phyloP scores from a whole-genome alignment of 2,329 filamentous ascomycete genomes.

The Verticillium klebahnii region DNA sequence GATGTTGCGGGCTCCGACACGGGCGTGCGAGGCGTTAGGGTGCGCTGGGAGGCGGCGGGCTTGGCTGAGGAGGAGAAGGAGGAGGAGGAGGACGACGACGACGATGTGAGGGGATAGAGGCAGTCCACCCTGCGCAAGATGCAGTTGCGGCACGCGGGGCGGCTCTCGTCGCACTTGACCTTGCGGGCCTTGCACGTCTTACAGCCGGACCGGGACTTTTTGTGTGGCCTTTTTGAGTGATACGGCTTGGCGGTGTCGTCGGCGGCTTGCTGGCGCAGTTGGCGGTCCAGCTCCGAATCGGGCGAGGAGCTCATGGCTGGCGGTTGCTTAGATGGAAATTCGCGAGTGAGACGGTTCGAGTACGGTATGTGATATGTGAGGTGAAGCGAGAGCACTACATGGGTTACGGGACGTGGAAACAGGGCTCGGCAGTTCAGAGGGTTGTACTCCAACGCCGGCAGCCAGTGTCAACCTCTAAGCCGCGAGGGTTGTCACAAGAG shows the following conservation, averaged over 20 bases:
- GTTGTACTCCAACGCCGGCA: no score
- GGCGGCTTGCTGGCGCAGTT: neutral
- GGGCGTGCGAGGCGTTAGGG: constrained; percentile 5
- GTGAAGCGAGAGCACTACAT: no score
- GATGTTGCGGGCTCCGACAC: constrained; percentile 2
- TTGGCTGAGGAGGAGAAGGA: constrained; percentile 1
- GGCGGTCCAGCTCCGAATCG: neutral
- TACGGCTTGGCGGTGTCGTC: constrained; percentile 20
- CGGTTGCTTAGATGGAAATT: neutral
- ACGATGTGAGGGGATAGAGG: constrained; percentile 31
- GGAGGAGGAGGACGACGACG: no score
- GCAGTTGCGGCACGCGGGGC: constrained; percentile 45
- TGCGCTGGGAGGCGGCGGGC: constrained; percentile 1
- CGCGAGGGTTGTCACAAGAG: neutral
- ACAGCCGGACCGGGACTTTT: constrained; percentile 50
- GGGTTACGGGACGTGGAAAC: no score
- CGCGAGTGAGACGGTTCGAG: no score
- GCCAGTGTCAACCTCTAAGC: neutral
- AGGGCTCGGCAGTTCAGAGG: no score
- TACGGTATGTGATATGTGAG: no score
- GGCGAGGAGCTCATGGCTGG: neutral
- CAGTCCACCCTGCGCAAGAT: constrained; percentile 42
- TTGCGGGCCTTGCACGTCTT: constrained; percentile 51
- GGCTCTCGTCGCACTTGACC: constrained; percentile 50
- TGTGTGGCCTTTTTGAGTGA: constrained; percentile 48